These are phyloP conservation scores for Drechmeria coniospora DNA, from an alignment of 2,329 filamentous ascomycete genomes.

Conservation along the genomic window DNA sequence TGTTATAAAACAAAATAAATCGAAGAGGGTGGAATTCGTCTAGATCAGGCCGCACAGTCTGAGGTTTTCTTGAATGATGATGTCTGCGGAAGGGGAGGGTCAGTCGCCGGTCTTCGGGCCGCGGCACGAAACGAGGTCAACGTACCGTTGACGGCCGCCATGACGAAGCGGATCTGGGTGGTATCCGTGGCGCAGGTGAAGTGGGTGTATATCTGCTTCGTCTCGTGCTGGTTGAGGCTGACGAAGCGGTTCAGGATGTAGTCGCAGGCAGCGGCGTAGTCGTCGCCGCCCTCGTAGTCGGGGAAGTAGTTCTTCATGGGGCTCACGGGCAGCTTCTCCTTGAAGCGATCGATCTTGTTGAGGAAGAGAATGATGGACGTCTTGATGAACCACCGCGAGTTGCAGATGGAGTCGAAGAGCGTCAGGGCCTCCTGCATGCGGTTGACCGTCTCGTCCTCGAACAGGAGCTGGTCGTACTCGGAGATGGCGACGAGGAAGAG, in stretches of 20 bases:
- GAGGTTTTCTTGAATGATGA: slow-evolving; percentile 99
- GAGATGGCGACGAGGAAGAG: slow-evolving; percentile 94
- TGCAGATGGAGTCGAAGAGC: slow-evolving; percentile 76
- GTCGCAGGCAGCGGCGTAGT: slow-evolving; percentile 91
- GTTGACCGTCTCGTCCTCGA: slow-evolving; percentile 93
- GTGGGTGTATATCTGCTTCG: slow-evolving; percentile 99
- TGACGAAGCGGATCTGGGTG: slow-evolving; percentile 97
- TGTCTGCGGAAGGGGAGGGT: slow-evolving; percentile 51
- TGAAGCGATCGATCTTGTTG: slow-evolving; percentile 84
- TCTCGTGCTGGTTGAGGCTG: slow-evolving; percentile 95
- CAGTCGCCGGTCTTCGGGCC: slow-evolving; percentile 24
- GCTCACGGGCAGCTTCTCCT: slow-evolving; percentile 67
- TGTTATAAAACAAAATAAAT: slow-evolving; percentile 13
- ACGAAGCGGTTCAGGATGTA: slow-evolving; percentile 99
- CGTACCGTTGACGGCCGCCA: slow-evolving; percentile 97
- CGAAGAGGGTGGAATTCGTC: slow-evolving; percentile 24
- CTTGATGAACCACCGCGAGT: slow-evolving; percentile 81
- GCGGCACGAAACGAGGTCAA: slow-evolving; percentile 2
- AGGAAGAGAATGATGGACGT: slow-evolving; percentile 80
- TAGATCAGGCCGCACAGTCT: slow-evolving; percentile 94
- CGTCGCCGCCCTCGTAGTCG: slow-evolving; percentile 85
- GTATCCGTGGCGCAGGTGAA: slow-evolving; percentile 98
- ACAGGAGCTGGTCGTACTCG: slow-evolving; percentile 89
- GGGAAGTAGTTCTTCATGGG: slow-evolving; percentile 85
- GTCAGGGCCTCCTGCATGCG: slow-evolving; percentile 85